Conservation (phyloP, 2,329 filamentous ascomycete genomes). For the Colletotrichum sp. region DNA sequence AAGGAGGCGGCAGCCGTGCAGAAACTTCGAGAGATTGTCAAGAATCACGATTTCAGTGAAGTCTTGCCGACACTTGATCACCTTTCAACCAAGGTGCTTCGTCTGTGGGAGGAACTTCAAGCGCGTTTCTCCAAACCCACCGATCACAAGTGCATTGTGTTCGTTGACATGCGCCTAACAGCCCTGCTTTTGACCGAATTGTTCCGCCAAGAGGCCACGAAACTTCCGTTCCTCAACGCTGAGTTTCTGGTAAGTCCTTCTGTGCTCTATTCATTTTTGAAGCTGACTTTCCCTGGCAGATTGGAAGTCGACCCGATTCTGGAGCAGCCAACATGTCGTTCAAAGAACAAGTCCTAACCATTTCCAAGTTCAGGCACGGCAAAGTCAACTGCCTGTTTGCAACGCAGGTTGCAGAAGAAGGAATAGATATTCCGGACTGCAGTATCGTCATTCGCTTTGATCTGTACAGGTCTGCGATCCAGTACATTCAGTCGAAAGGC, state of each 20-base stretch:
- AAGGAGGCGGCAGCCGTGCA: conserved; percentile 60
- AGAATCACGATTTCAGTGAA: conserved; percentile 48
- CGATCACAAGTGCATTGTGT: conserved; percentile 80
- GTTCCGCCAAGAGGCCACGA: conserved; percentile 60
- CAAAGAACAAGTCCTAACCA: conserved; percentile 74
- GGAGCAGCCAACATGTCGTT: conserved; percentile 57
- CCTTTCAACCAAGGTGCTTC: conserved; percentile 76
- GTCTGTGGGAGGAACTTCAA: conserved; percentile 65
- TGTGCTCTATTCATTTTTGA: neutral
- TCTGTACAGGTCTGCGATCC: conserved; percentile 86
- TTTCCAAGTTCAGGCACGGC: conserved; percentile 68
- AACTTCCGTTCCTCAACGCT: conserved; percentile 62
- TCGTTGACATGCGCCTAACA: conserved; percentile 80
- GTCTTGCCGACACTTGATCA: conserved; percentile 34
- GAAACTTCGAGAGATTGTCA: conserved; percentile 62
- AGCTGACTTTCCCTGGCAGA: neutral
- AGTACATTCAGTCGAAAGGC: conserved; percentile 92
- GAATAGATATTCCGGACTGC: conserved; percentile 71
- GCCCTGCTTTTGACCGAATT: conserved; percentile 75
- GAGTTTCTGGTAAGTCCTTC: conserved; percentile 62
- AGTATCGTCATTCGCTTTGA: conserved; percentile 80
- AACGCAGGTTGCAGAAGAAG: conserved; percentile 71
- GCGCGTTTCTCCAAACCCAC: conserved; percentile 65
- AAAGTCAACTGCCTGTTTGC: conserved; percentile 69
- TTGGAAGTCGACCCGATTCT: conserved; percentile 6